A percentile compares a stretch with the other conserved stretches of the same genome.
Conservation (phyloP, 1,284 basidiomycete species). For the Schizophyllum amplum region DNA sequence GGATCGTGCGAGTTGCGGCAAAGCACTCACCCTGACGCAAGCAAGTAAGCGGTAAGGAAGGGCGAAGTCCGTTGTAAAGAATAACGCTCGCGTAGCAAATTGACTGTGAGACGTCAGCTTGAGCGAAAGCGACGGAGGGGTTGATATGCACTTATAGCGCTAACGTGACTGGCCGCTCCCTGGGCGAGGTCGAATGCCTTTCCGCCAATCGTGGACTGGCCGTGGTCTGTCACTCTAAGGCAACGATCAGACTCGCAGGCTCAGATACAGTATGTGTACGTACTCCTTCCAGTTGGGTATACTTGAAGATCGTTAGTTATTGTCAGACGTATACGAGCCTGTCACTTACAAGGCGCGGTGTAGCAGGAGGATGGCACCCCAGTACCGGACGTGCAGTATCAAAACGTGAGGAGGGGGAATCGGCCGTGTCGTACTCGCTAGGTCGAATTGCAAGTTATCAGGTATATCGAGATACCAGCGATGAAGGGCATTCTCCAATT, state of each 20-base stretch:
- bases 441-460: conserved; percentile 53
- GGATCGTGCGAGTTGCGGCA: conserved; percentile 1
- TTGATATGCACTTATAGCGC: conserved; percentile 47
- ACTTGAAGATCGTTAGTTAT: conserved; percentile 29
- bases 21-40: conserved; percentile 61
- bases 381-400: conserved; percentile 72
- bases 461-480: conserved; percentile 73
- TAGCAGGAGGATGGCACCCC: conserved; percentile 67
- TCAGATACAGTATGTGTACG: conserved; percentile 7
- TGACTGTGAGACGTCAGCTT: conserved; percentile 42
- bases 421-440: conserved; percentile 35
- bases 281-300: conserved; percentile 65
- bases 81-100: conserved; percentile 51
- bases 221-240: not conserved
- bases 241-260: not conserved
- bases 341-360: conserved; percentile 73
- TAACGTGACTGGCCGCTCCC: conserved; percentile 70
- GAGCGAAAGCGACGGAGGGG: not conserved
- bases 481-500: conserved; percentile 63
- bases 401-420: conserved; percentile 60
- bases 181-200: conserved; percentile 75
- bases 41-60: conserved; percentile 67
- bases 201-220: conserved; percentile 32
- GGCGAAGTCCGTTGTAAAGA: conserved; percentile 58
- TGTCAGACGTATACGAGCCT: conserved; percentile 5